phyloP scores from a whole-genome alignment of 495 filamentous ascomycete species.

The Tuber brumale region DNA sequence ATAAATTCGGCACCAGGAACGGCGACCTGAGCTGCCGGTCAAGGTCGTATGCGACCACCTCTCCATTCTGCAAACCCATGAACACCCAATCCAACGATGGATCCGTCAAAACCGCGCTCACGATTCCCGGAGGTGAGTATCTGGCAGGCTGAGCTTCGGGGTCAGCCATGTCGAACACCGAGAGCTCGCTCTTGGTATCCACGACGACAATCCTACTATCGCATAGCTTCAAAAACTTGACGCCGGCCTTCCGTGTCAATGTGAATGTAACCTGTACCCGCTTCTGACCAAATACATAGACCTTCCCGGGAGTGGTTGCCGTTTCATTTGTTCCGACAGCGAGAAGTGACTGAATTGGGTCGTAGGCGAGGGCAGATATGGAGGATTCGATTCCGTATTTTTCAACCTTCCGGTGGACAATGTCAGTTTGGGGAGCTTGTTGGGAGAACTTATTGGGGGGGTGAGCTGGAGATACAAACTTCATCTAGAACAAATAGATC shows the following conservation, averaged over 20 bases:
- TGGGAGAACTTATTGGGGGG: constrained; percentile 9
- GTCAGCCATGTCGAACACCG: constrained; percentile 61
- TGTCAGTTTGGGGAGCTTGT: constrained; percentile 33
- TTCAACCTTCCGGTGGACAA: constrained; percentile 50
- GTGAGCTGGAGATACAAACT: constrained; percentile 45
- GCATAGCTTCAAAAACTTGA: constrained; percentile 66
- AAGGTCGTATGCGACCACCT: constrained; percentile 82
- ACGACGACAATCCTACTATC: constrained; percentile 58
- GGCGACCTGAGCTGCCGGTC: constrained; percentile 68
- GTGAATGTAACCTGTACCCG: constrained; percentile 65
- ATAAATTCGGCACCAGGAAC: constrained; percentile 77
- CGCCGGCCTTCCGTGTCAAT: constrained; percentile 59
- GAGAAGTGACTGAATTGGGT: constrained; percentile 85
- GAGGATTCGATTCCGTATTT: constrained; percentile 82
- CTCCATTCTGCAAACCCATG: constrained; percentile 67
- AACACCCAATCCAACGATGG: constrained; percentile 87
- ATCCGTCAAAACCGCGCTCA: constrained; percentile 67
- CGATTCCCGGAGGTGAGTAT: constrained; percentile 66
- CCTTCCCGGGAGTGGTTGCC: constrained; percentile 67
- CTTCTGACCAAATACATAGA: constrained; percentile 83
- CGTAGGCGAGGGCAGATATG: constrained; percentile 68
- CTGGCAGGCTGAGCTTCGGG: constrained; percentile 36
- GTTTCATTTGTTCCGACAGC: constrained; percentile 86
- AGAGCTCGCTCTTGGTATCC: constrained; percentile 76
- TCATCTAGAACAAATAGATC: constrained; percentile 77